Evolutionary conservation across 495 filamentous ascomycete genomes (phyloP).

Genomic region (Margaritispora aquatica): DNA sequence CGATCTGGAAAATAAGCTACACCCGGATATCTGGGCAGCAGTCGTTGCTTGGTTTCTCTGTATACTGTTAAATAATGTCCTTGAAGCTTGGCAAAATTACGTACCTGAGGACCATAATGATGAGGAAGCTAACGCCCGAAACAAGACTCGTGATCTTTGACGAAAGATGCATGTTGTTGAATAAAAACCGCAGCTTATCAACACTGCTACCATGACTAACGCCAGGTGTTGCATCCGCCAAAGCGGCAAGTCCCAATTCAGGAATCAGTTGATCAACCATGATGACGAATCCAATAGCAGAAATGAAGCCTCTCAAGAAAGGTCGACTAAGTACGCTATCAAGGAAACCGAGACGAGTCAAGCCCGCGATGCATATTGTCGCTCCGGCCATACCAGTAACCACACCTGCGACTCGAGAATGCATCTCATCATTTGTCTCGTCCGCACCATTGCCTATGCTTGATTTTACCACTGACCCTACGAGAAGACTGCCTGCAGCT

Average conservation of each 20-base stretch:
- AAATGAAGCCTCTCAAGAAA: conserved; percentile 92
- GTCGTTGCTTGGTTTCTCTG: conserved; percentile 67
- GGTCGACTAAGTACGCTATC: conserved; percentile 92
- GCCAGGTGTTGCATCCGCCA: conserved; percentile 48
- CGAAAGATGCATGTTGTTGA: conserved; percentile 53
- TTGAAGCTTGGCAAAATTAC: background rate
- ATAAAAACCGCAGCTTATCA: conserved; percentile 75
- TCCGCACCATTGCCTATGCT: conserved; percentile 67
- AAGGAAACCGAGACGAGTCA: conserved; percentile 84
- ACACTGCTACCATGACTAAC: conserved; percentile 78
- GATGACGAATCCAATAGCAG: conserved; percentile 92
- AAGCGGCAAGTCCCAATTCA: conserved; percentile 69
- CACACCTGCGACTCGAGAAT: conserved; percentile 82
- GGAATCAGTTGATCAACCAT: conserved; percentile 91
- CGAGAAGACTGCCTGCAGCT: conserved; percentile 85
- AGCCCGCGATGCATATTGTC: conserved; percentile 77
- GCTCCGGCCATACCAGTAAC: conserved; percentile 81
- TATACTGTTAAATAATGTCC: conserved; percentile 12
- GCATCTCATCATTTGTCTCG: conserved; percentile 64
- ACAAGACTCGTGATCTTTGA: conserved; percentile 72
- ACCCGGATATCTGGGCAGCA: conserved; percentile 73
- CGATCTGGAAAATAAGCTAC: conserved; percentile 92
- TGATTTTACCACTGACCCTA: conserved; percentile 76
- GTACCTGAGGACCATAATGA: conserved; percentile 72
- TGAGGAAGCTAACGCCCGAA: conserved; percentile 69